Conservation (phyloP, 305 asterid species). For the Solanum hybrid region DNA sequence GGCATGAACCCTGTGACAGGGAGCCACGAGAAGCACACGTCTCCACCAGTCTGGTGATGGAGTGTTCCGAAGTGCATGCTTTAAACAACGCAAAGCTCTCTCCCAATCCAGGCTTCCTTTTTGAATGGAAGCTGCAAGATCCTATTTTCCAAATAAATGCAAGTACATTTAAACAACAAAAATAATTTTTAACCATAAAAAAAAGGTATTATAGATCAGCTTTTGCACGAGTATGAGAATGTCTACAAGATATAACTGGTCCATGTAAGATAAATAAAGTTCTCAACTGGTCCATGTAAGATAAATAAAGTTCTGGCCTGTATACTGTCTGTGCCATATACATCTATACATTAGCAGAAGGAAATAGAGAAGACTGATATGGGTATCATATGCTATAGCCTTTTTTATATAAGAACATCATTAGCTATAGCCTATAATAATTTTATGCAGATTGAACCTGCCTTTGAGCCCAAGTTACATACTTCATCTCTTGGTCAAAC, state of each 20-base stretch:
- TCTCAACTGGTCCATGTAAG: not conserved
- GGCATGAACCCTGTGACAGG: constrained; percentile 68
- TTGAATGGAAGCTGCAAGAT: constrained; percentile 88
- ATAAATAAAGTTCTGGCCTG: not conserved
- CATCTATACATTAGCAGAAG: not conserved
- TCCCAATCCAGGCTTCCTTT: constrained; percentile 99
- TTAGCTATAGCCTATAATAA: not conserved
- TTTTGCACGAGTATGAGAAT: not conserved
- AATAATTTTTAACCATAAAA: not conserved
- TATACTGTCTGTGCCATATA: not conserved
- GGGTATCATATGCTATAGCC: not conserved
- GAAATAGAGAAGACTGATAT: not conserved
- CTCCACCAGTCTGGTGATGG: constrained; percentile 99
- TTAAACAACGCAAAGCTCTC: constrained; percentile 88
- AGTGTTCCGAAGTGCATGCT: constrained; percentile 94
- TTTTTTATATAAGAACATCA: not conserved
- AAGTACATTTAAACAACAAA: not conserved
- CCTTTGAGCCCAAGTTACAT: not conserved
- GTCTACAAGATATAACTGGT: not conserved
- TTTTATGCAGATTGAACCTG: not conserved
- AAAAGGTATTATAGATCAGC: not conserved
- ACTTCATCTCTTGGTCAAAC: not conserved
- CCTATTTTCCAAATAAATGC: constrained; percentile 38
- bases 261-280: not conserved
- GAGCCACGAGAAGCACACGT: constrained; percentile 93